Evolutionary conservation across 1,284 basidiomycete species (phyloP), one percentile per base, ranked within the genome.

Genomic region (Pseudozyma sp.): DNA sequence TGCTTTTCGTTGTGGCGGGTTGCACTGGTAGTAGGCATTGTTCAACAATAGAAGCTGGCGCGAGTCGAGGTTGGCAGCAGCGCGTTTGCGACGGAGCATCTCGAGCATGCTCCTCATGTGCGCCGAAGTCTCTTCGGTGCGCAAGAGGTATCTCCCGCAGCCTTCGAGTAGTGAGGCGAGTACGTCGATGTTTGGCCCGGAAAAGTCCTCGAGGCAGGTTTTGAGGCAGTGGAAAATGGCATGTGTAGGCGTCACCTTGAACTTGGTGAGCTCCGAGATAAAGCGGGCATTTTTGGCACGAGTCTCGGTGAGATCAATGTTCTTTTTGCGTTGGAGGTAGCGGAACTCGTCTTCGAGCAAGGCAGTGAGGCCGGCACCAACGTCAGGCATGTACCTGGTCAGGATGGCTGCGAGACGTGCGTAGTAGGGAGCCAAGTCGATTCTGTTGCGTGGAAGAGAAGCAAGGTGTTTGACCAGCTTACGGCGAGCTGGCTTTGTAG

Each of bases 11-110:
- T 98, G 94, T 0, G 97, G 97, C 3, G 97, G 97, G 81, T 99
- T 97, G 85, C 95, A 97, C 91, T 98, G 94, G 84, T 98, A 99
- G 85, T 98, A 99, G 0, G 97, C 97, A 83, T 99, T 99, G 85
- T 99, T 97, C 34, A 99, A 89, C 75, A 98, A 86, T 31, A 98
- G 88, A 5, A 91, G 87, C 79, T 97, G 94, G 11, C 94, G 88
- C 80, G 93, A 91, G 85, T 99, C 95, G 43, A 99, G 89, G 81
- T 98, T 94, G 73, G 93, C 91, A 85, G 93, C 89, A 57, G 88
- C 91, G 86, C 97, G 94, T 86, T 99, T 99, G 51, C 96, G 89
- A 61, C 92, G 89, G 91, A 98, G 92, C 47, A 96, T 87, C 79
- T 99, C 96, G 49, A 99, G 88, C 92, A 96, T 76, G 17, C 71